Base-by-base conservation (phyloP, 805 yeast species). In the Scheffersomyces stipitis region DNA sequence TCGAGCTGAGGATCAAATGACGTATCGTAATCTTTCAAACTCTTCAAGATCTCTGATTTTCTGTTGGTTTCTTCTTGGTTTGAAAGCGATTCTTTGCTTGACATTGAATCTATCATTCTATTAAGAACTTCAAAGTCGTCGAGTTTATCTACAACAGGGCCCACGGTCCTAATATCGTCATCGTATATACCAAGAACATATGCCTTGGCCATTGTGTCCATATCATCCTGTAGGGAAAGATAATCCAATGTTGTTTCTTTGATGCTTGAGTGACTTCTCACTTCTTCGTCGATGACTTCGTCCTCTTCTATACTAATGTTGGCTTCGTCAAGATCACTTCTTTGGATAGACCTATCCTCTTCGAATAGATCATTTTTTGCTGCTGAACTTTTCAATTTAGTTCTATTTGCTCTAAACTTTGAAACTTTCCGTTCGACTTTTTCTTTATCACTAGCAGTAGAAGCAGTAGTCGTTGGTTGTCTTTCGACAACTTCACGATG, bases 121-220 rank as follows among this genome's bases (percentile, higher is more conserved):
- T 81, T 80, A 37, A 79, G 68, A 2, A 44, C 49, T 44, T 74
- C 73, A 49, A 81, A 79, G 51, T 81, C 87, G 9, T 63, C 69
- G 8, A 80, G 36, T 37, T 68, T 61, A 41, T 76, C 75, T 15
- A 81, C 71, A 0, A 81, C 72, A 10, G 75, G 75, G 0, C 85
- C 85, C 33, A 71, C 70, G 0, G 79, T 74, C 16, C 62, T 68
- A 7, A 75, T 56, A 45, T 81, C 85, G 41, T 78, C 85, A 48
- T 80, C 84, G 48, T 77, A 80, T 45, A 74, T 54, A 1, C 86
- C 86, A 15, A 68, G 46, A n/a, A 69, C 61, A 45, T 81, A 81
- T 0, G 83, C 84, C 34, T 70, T 67, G 0, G 78, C 83, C 81
- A 80, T 75, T 3, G 74, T 69, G 33, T 78, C 83, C 45, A 74